Conservation (phyloP, 257 asterid species). For the Solanum corneliomulleri region DNA sequence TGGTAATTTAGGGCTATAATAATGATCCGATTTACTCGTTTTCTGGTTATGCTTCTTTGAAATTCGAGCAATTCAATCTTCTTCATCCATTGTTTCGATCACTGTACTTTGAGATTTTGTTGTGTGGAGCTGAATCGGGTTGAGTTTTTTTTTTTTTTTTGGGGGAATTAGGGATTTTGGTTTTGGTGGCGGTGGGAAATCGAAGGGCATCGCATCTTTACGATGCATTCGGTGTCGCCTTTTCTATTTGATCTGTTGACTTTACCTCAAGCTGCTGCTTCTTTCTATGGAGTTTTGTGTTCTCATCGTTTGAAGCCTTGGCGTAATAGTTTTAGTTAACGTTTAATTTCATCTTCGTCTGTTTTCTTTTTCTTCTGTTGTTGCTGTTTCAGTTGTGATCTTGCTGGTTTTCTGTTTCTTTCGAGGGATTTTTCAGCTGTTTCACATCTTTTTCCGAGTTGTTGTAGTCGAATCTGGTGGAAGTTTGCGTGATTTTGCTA, state of each 20-base stretch:
- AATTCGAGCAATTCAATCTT: background rate
- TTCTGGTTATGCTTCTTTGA: background rate
- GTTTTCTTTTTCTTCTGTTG: background rate
- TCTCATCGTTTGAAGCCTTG: slow-evolving; percentile 75
- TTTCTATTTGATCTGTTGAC: slow-evolving; percentile 14
- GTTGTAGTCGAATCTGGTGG: background rate
- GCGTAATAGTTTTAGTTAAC: slow-evolving; percentile 73
- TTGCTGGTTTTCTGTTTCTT: slow-evolving; percentile 3
- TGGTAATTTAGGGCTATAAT: background rate
- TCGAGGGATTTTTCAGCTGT: background rate
- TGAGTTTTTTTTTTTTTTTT: too few species aligned
- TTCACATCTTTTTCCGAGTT: background rate
- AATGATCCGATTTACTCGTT: background rate
- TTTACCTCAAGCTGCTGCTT: slow-evolving; percentile 24
- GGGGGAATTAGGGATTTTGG: background rate
- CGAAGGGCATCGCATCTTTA: slow-evolving; percentile 69
- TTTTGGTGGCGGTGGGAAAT: slow-evolving; percentile 9
- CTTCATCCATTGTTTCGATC: background rate
- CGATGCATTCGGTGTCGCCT: slow-evolving; percentile 82
- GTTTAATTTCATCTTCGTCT: background rate
- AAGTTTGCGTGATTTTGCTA: background rate
- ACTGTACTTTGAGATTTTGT: background rate
- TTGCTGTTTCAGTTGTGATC: background rate
- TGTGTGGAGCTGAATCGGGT: background rate
- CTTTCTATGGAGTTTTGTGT: slow-evolving; percentile 44